phyloP scores from a whole-genome alignment of 805 yeast species.

The Yamadazyma nakazawae region DNA sequence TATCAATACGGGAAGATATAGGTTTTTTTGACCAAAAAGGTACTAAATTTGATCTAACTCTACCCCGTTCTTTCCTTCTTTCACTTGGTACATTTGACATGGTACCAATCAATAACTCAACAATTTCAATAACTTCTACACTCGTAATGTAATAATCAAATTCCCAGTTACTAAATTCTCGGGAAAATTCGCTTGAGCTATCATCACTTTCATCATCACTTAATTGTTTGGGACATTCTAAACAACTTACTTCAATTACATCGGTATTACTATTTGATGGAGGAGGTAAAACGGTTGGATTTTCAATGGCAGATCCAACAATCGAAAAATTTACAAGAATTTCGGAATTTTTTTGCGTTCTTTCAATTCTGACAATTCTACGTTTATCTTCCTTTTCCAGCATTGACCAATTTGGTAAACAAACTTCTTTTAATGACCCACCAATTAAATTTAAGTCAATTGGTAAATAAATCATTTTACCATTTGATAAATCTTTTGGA shows the following conservation, averaged over 20 bases:
- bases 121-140: slow-evolving; percentile 64
- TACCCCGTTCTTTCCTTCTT: slow-evolving; percentile 60
- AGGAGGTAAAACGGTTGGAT: slow-evolving; percentile 38
- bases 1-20: slow-evolving; percentile 44
- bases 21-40: slow-evolving; percentile 67
- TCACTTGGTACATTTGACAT: slow-evolving; percentile 40
- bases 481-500: slow-evolving; percentile 36
- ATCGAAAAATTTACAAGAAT: slow-evolving; percentile 49
- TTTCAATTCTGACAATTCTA: slow-evolving; percentile 56
- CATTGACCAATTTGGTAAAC: slow-evolving; percentile 49
- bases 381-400: slow-evolving; percentile 49
- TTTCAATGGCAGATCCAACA: slow-evolving; percentile 48
- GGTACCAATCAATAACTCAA: slow-evolving; percentile 57
- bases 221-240: slow-evolving; percentile 38
- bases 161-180: slow-evolving; percentile 18
- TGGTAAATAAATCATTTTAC: slow-evolving; percentile 31
- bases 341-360: slow-evolving; percentile 47
- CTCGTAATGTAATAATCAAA: slow-evolving; percentile 54
- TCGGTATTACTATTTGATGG: slow-evolving; percentile 45
- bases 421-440: slow-evolving; percentile 46
- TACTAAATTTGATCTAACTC: slow-evolving; percentile 62
- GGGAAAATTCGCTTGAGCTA: slow-evolving; percentile 1
- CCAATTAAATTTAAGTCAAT: slow-evolving; percentile 46
- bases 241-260: slow-evolving; percentile 58
- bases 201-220: slow-evolving; percentile 12